Evolutionary conservation across 2,329 filamentous ascomycete species (phyloP).

Genomic region (Aspergillus pseudoglaucus): DNA sequence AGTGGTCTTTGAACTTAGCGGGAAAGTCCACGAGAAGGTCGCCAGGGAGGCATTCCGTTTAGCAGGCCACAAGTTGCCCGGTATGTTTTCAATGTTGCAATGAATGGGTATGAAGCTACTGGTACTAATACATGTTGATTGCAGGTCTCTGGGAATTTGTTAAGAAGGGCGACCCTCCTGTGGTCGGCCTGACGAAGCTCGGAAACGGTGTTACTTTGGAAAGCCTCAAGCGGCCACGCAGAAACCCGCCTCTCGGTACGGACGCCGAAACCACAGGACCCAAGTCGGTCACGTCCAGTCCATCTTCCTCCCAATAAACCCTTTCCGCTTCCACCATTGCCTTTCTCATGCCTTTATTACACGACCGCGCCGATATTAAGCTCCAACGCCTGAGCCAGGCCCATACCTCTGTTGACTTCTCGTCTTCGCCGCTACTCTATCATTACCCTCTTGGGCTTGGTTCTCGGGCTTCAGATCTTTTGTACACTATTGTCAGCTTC

Average conservation of each 20-base stretch:
- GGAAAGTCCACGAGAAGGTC: conserved; percentile 88
- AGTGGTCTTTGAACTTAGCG: conserved; percentile 86
- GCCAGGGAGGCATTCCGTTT: conserved; percentile 88
- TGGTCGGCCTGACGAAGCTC: conserved; percentile 90
- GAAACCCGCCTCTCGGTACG: conserved; percentile 49
- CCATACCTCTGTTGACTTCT: conserved; percentile 51
- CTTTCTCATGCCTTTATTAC: conserved; percentile 5
- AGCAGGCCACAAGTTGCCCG: conserved; percentile 90
- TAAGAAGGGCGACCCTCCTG: conserved; percentile 78
- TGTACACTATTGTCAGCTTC: conserved; percentile 39
- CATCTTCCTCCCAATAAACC: conserved; percentile 30
- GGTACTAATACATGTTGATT: conserved; percentile 13
- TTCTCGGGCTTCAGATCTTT: conserved; percentile 29
- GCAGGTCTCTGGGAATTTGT: conserved; percentile 74
- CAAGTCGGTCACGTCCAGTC: conserved; percentile 30
- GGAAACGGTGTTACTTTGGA: conserved; percentile 73
- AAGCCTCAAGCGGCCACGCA: conserved; percentile 72
- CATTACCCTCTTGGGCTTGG: conserved; percentile 29
- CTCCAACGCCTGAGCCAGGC: conserved; percentile 50
- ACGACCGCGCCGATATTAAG: conserved; percentile 25
- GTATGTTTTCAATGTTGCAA: conserved; percentile 44
- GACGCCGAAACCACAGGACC: conserved; percentile 23
- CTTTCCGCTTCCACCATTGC: conserved; percentile 2
- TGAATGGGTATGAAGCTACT: not conserved
- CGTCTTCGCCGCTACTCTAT: conserved; percentile 34